Evolutionary conservation across 2,329 filamentous ascomycete genomes (phyloP).

Genomic region (Fusarium sp.): DNA sequence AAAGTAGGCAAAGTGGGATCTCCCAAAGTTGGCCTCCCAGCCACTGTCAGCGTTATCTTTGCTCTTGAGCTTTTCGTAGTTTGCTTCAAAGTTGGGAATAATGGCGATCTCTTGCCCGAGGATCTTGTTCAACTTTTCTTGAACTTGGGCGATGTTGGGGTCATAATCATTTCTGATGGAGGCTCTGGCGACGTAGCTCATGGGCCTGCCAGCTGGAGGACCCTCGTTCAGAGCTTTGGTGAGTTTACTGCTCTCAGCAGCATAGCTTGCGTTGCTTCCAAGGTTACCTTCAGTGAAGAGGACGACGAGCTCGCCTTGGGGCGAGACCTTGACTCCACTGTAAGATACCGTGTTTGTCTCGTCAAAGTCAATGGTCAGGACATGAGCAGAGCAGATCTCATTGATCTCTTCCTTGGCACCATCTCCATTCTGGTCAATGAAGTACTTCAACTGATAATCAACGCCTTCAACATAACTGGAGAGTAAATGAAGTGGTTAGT

Average conservation of each 20-base stretch:
- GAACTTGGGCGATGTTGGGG: conserved; percentile 56
- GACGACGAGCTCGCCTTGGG: conserved; percentile 63
- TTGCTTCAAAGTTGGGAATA: conserved; percentile 63
- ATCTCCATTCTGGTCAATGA: conserved; percentile 56
- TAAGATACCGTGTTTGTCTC: conserved; percentile 60
- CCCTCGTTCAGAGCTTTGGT: conserved; percentile 62
- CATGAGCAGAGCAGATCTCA: conserved; percentile 59
- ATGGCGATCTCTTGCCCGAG: conserved; percentile 62
- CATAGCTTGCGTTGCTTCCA: conserved; percentile 62
- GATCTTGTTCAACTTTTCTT: conserved; percentile 58
- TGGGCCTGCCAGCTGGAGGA: conserved; percentile 52
- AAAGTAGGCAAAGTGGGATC: conserved; percentile 60
- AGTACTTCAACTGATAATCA: conserved; percentile 59
- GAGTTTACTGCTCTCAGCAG: conserved; percentile 57
- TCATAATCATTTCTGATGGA: conserved; percentile 63
- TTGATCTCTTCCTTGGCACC: conserved; percentile 64
- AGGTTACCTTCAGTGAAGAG: conserved; percentile 62
- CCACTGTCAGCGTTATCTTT: conserved; percentile 50
- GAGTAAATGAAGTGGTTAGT: neutral
- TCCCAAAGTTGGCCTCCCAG: conserved; percentile 63
- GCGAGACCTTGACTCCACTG: conserved; percentile 60
- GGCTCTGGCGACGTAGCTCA: conserved; percentile 62
- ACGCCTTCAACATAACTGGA: conserved; percentile 63
- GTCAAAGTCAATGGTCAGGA: conserved; percentile 64
- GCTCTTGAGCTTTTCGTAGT: conserved; percentile 59